These are phyloP conservation scores for Trichoderma sp. DNA, from an alignment of 2,329 filamentous ascomycete species.

Conservation along the genomic window DNA sequence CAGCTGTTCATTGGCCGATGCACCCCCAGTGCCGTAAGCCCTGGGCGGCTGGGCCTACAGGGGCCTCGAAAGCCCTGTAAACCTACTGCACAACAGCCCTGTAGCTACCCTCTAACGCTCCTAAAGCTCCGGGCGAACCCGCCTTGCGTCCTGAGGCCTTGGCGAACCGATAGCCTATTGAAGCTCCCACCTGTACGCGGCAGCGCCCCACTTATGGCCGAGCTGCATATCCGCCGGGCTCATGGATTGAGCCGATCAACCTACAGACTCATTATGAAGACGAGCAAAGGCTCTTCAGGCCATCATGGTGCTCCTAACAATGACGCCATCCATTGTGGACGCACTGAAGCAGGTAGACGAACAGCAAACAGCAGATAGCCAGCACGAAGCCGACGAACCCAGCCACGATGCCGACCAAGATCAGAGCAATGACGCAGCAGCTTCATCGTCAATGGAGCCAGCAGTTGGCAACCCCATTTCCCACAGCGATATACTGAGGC, in stretches of 20 bases:
- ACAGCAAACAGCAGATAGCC: conserved; percentile 22
- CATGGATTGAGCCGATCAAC: background rate
- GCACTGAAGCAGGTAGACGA: conserved; percentile 51
- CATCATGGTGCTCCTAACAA: conserved; percentile 76
- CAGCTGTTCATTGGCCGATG: conserved; percentile 24
- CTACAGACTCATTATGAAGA: background rate
- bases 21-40: background rate
- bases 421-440: conserved; percentile 35
- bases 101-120: background rate
- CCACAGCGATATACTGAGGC: conserved; percentile 67
- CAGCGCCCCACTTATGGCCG: background rate
- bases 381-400: conserved; percentile 27
- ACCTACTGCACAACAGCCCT: conserved; percentile 17
- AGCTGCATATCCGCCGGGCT: background rate
- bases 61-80: conserved; percentile 19
- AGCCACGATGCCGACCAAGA: conserved; percentile 31
- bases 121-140: conserved; percentile 1
- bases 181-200: background rate
- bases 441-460: conserved; percentile 56
- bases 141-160: background rate
- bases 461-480: conserved; percentile 69
- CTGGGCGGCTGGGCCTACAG: conserved; percentile 15
- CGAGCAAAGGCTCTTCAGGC: background rate
- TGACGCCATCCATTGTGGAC: conserved; percentile 70
- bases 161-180: background rate